phyloP scores from a whole-genome alignment of 2,329 filamentous ascomycete genomes.

The Colletotrichum lupini region DNA sequence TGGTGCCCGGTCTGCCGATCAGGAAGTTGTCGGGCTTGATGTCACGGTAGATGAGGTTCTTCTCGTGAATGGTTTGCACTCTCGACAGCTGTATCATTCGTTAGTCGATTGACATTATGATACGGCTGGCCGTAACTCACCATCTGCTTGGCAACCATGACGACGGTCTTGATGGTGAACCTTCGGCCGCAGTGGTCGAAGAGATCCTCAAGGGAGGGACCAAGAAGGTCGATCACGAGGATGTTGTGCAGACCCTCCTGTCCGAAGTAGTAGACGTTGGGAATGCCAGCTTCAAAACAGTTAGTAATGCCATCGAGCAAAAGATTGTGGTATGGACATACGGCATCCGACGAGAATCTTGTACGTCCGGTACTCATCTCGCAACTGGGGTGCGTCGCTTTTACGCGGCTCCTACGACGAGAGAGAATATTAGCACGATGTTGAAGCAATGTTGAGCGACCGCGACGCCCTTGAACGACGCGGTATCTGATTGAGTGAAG shows the following conservation, averaged over 20 bases:
- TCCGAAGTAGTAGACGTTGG: conserved; percentile 99
- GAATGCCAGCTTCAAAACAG: conserved; percentile 81
- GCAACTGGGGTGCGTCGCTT: conserved; percentile 96
- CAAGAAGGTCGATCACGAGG: conserved; percentile 95
- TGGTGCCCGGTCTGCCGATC: conserved; percentile 90
- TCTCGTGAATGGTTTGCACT: conserved; percentile 95
- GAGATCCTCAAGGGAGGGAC: conserved; percentile 93
- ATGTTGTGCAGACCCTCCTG: conserved; percentile 99
- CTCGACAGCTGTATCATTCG: conserved; percentile 75
- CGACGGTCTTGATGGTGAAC: conserved; percentile 96
- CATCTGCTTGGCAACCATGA: conserved; percentile 99
- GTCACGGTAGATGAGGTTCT: conserved; percentile 98
- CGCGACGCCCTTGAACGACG: neutral
- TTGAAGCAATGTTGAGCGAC: neutral
- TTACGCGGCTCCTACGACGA: conserved; percentile 89
- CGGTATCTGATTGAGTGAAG: neutral
- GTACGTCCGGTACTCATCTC: conserved; percentile 99
- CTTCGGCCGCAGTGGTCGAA: conserved; percentile 97
- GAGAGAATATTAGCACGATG: conserved; percentile 21
- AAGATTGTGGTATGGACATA: conserved; percentile 65
- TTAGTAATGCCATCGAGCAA: conserved; percentile 9
- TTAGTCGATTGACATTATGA: neutral
- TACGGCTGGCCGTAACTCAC: conserved; percentile 55
- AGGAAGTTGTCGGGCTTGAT: conserved; percentile 99
- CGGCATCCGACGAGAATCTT: conserved; percentile 99